Evolutionary conservation across 1,139 yeast genomes (phyloP), one percentile per base, ranked within the genome.

Genomic region (Sporopachydermia cereana): DNA sequence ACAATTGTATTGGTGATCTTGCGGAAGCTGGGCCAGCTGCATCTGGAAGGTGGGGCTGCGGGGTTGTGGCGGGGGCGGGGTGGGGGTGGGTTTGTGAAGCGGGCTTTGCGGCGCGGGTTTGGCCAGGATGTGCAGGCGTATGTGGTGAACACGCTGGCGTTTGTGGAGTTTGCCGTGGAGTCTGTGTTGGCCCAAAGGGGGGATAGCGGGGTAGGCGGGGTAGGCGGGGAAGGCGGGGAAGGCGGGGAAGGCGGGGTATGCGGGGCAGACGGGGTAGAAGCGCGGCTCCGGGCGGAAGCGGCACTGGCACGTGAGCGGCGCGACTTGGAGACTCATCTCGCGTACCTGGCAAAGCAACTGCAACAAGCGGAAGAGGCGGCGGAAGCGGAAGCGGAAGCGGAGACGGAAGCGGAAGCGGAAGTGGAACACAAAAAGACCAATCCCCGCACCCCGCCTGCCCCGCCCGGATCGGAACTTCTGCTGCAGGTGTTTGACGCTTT

Each of bases 1-100:
- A 34, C 39, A 7, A 16, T 34, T 12, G 39, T 34, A 16, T 34
- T 34, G 39, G 17, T 34, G 9, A 34, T 34, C 18, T n/a, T 34
- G 18, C 39, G 39, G 18, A 34, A 34, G 22, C 39, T 34, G 12
- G 39, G 39, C 12, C 39, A 34, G n/a, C 17, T 34, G n/a, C 9
- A 34, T 34, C 39, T 34, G 9, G 39, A 5, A 5, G 22, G 17
- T 5, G 22, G 9, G 9, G 22, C n/a, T 9, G 17, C 22, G 9
- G 9, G 18, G 7, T 5, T 20, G 22, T 7, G 9, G 9, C 39
- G 9, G n/a, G 18, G 22, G 22, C 18, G 22, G 5, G 5, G 9
- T 7, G 22, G 39, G 9, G 7, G 18, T 34, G 9, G 17, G 5
- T 34, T 34, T 20, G 22, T 34, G 22, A 34, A 34, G n/a, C 18